Percentiles rank a stretch among this genome's conserved stretches.
Conservation (phyloP, 371 early-diverging fungal species). For the Mortierella sp. region DNA sequence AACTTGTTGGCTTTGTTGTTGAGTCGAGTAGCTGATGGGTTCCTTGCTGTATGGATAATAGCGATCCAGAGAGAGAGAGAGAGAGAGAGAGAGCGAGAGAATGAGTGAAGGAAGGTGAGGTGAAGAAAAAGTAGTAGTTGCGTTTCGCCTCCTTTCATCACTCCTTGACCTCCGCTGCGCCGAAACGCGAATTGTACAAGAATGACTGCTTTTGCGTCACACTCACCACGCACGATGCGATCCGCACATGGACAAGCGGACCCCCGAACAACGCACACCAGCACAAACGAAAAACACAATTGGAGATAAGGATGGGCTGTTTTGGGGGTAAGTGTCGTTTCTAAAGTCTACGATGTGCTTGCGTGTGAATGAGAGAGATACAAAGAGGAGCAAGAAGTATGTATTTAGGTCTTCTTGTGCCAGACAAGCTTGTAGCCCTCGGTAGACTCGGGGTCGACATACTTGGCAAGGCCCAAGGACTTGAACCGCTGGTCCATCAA, state of each 20-base stretch:
- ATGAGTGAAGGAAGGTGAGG: background rate
- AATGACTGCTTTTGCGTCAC: constrained; percentile 14
- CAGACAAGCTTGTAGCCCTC: constrained; percentile 56
- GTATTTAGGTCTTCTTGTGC: constrained; percentile 53
- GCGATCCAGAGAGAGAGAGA: background rate
- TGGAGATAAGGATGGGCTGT: background rate
- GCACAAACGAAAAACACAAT: background rate
- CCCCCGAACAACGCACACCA: background rate
- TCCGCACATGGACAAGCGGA: too few relatives aligned
- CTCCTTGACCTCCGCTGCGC: background rate
- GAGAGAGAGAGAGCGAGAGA: background rate
- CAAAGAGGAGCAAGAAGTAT: background rate
- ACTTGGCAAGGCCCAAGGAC: constrained; percentile 50
- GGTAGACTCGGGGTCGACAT: constrained; percentile 48
- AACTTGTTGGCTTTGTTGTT: background rate
- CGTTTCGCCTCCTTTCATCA: background rate
- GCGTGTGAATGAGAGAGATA: background rate
- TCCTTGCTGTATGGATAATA: background rate
- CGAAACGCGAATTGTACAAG: background rate
- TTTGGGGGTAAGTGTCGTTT: background rate
- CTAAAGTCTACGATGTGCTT: background rate
- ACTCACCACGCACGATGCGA: background rate
- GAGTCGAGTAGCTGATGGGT: background rate
- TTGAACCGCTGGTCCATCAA: constrained; percentile 56
- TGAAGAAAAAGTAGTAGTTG: background rate